Conservation (phyloP, 768 basidiomycete genomes). For the Calocybe cyanea region DNA sequence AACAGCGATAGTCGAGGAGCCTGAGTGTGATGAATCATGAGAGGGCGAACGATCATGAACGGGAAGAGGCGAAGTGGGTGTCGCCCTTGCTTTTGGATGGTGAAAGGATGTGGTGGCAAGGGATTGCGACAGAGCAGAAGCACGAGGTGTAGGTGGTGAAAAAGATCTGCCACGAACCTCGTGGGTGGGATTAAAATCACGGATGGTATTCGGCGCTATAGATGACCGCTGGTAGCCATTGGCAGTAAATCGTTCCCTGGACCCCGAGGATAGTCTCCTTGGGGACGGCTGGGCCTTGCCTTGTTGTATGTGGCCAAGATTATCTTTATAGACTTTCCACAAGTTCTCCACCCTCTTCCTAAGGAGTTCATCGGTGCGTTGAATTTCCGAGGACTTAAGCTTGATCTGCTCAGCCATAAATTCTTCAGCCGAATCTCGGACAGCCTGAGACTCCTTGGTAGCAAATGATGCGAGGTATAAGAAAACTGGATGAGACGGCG, state of each 20-base stretch:
- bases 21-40: conserved; percentile 23
- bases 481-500: conserved; percentile 72
- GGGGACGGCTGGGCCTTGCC: conserved; percentile 21
- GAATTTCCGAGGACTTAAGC: conserved; percentile 53
- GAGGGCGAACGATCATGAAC: conserved; percentile 12
- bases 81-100: conserved; percentile 36
- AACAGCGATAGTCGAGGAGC: conserved; percentile 27
- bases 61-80: conserved; percentile 14
- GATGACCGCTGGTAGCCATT: conserved; percentile 17
- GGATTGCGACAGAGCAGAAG: conserved; percentile 71
- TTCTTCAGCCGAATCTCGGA: conserved; percentile 56
- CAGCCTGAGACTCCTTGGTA: conserved; percentile 44
- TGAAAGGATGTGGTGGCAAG: conserved; percentile 58
- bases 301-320: conserved; percentile 40
- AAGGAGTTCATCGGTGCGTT: conserved; percentile 49
- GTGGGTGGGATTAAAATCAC: conserved; percentile 53
- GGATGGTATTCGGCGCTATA: conserved; percentile 37
- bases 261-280: conserved; percentile 14
- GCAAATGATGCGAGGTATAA: conserved; percentile 60
- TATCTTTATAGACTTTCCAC: conserved; percentile 58
- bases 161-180: conserved; percentile 34
- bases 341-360: conserved; percentile 55
- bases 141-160: conserved; percentile 34
- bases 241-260: conserved; percentile 17
- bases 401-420: conserved; percentile 50